Evolutionary conservation across 2,329 filamentous ascomycete species (phyloP), one percentile per base, ranked within the genome.

Genomic region (Shiraia sp.): DNA sequence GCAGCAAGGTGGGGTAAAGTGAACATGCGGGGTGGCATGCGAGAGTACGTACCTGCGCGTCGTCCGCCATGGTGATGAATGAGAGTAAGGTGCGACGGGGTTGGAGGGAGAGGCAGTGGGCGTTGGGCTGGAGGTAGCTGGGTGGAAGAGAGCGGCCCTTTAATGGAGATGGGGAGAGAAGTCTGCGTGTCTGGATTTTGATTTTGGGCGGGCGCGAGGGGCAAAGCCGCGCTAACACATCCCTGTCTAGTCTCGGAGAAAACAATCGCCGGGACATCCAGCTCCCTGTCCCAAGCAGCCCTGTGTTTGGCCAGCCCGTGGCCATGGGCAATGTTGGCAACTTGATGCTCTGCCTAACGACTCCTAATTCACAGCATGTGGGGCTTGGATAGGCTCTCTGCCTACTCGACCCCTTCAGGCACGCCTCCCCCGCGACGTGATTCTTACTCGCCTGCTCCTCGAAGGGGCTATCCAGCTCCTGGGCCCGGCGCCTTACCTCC

Each of bases 341-440:
- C n/a, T 22, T 22, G 19, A 22, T 22, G 19, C 19, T 22, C 8
- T 22, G 19, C 19, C 19, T 5, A 22, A 22, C 19, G 33, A 35
- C 41, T 41, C 26, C 38, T 16, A 9, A 15, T 22, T 37, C 24
- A 39, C 57, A 64, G 44, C 43, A 95, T 95, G 89, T 96, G 90
- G 90, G 65, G 65, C 2, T 83, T 95, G 65, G 90, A 96, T 75
- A 86, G 90, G 68, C 83, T 95, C 53, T 85, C 87, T 52, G 83
- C 80, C 59, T 85, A 87, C 69, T 80, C 84, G 42, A 83, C 81
- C 67, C 75, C 82, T 71, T 76, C 81, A 42, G 78, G 80, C 50
- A 82, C 82, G 44, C 80, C 83, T 40, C 82, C 62, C 74, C 83
- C 46, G 25, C 77, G 78, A 45, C 83, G 79, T 66, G 83, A 89